Conservation (phyloP, 1,139 yeast species). For the Zygosaccharomyces pseudobailii region DNA sequence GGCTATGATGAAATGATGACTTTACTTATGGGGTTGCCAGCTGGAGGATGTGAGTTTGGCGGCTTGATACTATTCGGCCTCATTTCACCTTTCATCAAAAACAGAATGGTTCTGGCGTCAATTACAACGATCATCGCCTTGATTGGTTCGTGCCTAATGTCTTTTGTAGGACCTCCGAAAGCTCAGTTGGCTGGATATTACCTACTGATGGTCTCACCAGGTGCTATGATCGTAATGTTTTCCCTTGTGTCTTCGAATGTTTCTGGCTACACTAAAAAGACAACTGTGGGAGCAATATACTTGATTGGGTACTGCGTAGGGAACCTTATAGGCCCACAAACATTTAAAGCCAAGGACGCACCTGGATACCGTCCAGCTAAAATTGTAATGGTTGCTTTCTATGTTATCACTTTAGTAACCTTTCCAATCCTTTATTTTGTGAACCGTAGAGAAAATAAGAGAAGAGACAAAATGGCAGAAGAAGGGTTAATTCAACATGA, state of each 20-base stretch:
- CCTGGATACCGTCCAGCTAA: slow-evolving; percentile 49
- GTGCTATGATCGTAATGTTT: slow-evolving; percentile 2
- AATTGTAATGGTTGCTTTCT: slow-evolving; percentile 40
- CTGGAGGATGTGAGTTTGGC: slow-evolving; percentile 40
- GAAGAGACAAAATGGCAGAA: slow-evolving; percentile 25
- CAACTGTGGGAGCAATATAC: slow-evolving; percentile 40
- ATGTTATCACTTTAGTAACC: slow-evolving; percentile 20
- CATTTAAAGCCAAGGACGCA: slow-evolving; percentile 38
- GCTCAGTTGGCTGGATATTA: slow-evolving; percentile 6
- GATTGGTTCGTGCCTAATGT: slow-evolving; percentile 4
- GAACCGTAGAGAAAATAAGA: slow-evolving; percentile 34
- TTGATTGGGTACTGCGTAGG: slow-evolving; percentile 57
- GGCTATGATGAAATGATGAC: slow-evolving; percentile 31
- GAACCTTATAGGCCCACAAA: slow-evolving; percentile 54
- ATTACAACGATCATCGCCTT: slow-evolving; percentile 29
- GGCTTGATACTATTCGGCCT: slow-evolving; percentile 19
- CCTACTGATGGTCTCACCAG: slow-evolving; percentile 4
- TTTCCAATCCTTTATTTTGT: slow-evolving; percentile 27
- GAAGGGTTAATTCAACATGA: slow-evolving; percentile 5
- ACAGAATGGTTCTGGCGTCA: slow-evolving; percentile 34
- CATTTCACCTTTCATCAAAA: slow-evolving; percentile 26
- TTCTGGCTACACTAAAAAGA: slow-evolving; percentile 59
- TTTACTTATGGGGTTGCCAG: slow-evolving; percentile 39
- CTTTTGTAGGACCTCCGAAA: slow-evolving; percentile 32
- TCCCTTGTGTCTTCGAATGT: slow-evolving; percentile 43